These are phyloP conservation scores for Chlorella sorokiniana DNA, from an alignment of 139 green algal species.

Conservation along the genomic window DNA sequence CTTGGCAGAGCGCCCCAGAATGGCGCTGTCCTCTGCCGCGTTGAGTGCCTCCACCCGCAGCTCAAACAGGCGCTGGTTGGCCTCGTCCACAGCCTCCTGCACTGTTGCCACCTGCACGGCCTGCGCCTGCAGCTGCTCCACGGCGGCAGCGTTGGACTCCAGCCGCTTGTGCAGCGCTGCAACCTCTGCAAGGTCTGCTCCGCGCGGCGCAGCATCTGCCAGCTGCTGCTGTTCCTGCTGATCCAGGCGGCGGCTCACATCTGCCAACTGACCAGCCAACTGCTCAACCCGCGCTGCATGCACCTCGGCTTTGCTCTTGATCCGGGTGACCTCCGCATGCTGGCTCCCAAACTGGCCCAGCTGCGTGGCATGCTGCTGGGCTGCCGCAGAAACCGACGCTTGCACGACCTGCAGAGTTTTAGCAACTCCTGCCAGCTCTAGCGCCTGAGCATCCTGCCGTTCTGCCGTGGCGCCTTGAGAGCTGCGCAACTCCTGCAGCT, in stretches of 20 bases:
- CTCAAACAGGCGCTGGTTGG: conserved; percentile 29
- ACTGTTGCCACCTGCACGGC: not conserved
- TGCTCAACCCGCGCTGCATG: not conserved
- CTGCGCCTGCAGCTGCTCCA: conserved; percentile 9
- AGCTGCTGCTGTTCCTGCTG: not conserved
- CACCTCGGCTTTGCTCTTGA: not conserved
- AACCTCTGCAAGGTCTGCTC: not conserved
- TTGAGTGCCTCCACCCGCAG: conserved; percentile 29
- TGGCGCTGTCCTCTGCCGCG: conserved; percentile 5
- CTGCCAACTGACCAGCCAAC: not conserved
- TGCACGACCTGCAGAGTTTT: not conserved
- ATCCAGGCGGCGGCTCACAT: not conserved
- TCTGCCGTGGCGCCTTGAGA: not conserved
- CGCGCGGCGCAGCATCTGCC: too few species aligned
- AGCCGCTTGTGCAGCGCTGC: not conserved
- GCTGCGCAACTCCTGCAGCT: not conserved
- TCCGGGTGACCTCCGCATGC: not conserved
- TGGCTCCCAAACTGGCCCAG: not conserved
- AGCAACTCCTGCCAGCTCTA: not conserved
- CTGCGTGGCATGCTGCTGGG: not conserved
- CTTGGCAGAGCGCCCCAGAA: not conserved
- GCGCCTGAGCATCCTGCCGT: conserved; percentile 2
- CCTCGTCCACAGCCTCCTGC: not conserved
- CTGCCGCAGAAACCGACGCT: not conserved
- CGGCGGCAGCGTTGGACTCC: too few species aligned